phyloP scores from a whole-genome alignment of 1,139 yeast genomes.

The Lipomyces yarrowii region DNA sequence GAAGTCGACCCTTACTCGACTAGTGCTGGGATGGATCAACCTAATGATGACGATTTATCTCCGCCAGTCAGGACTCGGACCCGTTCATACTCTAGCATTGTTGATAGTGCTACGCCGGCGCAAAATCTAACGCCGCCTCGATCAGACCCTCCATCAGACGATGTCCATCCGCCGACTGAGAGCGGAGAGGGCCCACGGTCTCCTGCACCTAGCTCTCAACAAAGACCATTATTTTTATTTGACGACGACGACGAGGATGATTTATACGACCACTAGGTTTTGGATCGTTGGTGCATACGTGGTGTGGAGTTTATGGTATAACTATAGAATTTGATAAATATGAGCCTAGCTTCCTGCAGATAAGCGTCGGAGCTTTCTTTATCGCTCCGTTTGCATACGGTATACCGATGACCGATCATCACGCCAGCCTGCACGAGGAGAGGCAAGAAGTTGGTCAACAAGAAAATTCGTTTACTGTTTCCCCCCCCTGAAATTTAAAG shows the following conservation, averaged over 20 bases:
- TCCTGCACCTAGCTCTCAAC: neutral
- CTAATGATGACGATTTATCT: neutral
- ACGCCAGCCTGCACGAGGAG: too few species aligned
- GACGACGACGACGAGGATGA: constrained; percentile 11
- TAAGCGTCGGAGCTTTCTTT: too few species aligned
- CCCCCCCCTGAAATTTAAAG: neutral
- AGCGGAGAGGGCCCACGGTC: neutral
- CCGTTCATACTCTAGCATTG: neutral
- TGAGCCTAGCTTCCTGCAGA: neutral
- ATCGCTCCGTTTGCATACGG: too few species aligned
- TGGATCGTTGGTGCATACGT: neutral
- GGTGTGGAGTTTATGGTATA: neutral
- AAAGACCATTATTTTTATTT: neutral
- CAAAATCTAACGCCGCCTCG: neutral
- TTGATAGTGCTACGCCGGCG: neutral
- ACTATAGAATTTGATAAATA: neutral
- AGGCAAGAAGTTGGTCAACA: too few species aligned
- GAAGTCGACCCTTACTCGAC: neutral
- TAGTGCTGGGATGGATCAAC: neutral
- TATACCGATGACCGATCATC: too few species aligned
- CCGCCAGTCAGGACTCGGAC: neutral
- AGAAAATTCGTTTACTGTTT: too few species aligned
- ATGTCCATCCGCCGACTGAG: neutral
- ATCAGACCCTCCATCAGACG: neutral
- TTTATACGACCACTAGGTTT: constrained; percentile 9